Percentiles rank a stretch among this genome's conserved stretches.
phyloP scores from a whole-genome alignment of 169 alveolate species.

The Plasmodium adleri region DNA sequence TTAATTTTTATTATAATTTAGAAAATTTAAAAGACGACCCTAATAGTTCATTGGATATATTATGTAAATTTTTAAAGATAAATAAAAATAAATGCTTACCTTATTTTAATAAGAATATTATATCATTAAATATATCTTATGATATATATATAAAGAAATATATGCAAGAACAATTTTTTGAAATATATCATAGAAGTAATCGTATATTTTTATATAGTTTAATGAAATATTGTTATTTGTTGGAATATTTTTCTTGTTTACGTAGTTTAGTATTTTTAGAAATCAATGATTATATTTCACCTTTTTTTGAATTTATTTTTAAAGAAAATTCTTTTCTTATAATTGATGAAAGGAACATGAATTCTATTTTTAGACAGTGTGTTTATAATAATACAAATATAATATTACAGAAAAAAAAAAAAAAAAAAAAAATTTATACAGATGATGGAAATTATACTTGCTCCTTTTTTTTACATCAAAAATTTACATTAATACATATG shows the following conservation, averaged over 20 bases:
- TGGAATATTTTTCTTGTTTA: constrained; percentile 67
- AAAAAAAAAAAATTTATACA: background rate
- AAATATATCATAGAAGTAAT: constrained; percentile 46
- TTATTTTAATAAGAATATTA: constrained; percentile 48
- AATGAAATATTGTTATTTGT: constrained; percentile 63
- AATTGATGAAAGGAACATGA: constrained; percentile 70
- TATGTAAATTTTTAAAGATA: constrained; percentile 35
- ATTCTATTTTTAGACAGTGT: constrained; percentile 69
- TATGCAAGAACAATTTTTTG: constrained; percentile 66
- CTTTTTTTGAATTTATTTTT: constrained; percentile 75
- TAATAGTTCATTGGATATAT: constrained; percentile 40
- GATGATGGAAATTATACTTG: constrained; percentile 23
- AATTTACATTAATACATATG: constrained; percentile 58
- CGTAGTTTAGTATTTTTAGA: constrained; percentile 77
- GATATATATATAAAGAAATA: constrained; percentile 60
- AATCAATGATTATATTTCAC: constrained; percentile 61
- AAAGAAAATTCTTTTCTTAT: constrained; percentile 48
- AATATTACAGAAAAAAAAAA: background rate
- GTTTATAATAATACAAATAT: constrained; percentile 12
- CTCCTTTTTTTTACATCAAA: constrained; percentile 56
- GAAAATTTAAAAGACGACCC: constrained; percentile 27
- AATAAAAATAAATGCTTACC: constrained; percentile 36
- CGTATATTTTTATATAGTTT: constrained; percentile 65
- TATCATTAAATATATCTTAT: constrained; percentile 66
- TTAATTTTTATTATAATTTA: constrained; percentile 58